Evolutionary conservation across 305 asterid genomes (phyloP).

Genomic region (Euphrasia arctica): DNA sequence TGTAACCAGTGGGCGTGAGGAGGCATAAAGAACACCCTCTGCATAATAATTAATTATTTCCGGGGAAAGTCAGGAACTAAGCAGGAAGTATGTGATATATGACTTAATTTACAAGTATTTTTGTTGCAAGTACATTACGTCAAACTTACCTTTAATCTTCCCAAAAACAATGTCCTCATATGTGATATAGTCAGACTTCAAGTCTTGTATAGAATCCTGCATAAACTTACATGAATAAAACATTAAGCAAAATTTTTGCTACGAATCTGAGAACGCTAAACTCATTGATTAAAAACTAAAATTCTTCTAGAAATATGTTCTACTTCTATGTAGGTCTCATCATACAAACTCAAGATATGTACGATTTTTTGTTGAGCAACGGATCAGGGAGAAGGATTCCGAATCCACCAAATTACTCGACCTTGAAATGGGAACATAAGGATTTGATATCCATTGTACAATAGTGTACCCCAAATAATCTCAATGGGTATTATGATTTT

Average conservation of each 20-base stretch:
- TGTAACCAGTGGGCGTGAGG: slow-evolving; percentile 57
- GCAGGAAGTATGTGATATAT: slow-evolving; percentile 9
- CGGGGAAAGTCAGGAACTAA: slow-evolving; percentile 20
- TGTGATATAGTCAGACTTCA: slow-evolving; percentile 58
- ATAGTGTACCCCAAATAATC: not conserved
- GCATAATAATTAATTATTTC: slow-evolving; percentile 29
- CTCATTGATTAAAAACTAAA: not conserved
- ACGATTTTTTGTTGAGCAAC: not conserved
- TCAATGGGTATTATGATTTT: not conserved
- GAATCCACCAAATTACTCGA: not conserved
- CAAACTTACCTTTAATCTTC: slow-evolving; percentile 67
- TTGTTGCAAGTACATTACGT: slow-evolving; percentile 16
- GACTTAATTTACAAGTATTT: slow-evolving; percentile 18
- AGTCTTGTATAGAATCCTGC: slow-evolving; percentile 78
- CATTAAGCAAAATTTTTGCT: not conserved
- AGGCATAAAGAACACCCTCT: slow-evolving; percentile 76
- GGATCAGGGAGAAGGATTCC: too few relatives aligned
- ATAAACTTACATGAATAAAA: slow-evolving; percentile 29
- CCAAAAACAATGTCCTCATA: slow-evolving; percentile 72
- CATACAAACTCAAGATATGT: not conserved
- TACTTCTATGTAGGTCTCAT: not conserved
- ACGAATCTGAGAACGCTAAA: not conserved
- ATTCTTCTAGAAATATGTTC: not conserved
- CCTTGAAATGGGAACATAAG: not conserved
- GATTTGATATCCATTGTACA: not conserved